phyloP scores from a whole-genome alignment of 305 asterid species.

The Fraxinus baroniana region DNA sequence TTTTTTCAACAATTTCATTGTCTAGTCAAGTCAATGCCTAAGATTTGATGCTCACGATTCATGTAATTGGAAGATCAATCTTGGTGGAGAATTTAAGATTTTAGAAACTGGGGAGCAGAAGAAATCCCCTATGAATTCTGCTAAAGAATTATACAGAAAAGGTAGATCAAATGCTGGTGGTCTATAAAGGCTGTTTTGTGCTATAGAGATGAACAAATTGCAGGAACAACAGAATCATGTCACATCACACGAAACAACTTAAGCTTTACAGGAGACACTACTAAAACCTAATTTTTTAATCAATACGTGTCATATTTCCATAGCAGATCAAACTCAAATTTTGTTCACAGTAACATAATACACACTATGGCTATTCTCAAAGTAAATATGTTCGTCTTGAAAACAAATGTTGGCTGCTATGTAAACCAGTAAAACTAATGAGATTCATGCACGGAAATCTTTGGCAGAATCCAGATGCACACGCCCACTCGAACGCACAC shows the following conservation, averaged over 20 bases:
- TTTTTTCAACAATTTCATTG: not conserved
- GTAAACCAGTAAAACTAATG: not conserved
- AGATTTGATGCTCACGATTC: not conserved
- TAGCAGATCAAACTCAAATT: not conserved
- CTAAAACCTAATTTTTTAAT: not conserved
- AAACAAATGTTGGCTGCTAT: not conserved
- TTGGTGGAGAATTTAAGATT: conserved; percentile 10
- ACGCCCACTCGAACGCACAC: not conserved
- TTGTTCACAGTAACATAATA: not conserved
- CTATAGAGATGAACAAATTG: conserved; percentile 8
- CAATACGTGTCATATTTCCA: not conserved
- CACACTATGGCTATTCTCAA: not conserved
- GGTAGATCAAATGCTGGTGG: conserved; percentile 18
- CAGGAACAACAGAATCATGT: conserved; percentile 11
- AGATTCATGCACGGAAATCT: not conserved
- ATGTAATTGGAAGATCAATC: not conserved
- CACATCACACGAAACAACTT: conserved; percentile 4
- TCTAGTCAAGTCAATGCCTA: not conserved
- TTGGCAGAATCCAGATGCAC: not conserved
- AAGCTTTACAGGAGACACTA: not conserved
- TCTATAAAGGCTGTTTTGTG: conserved; percentile 10
- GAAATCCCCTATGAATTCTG: conserved; percentile 10
- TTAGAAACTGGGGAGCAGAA: conserved; percentile 23
- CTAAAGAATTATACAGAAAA: not conserved
- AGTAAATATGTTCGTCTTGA: not conserved